Evolutionary conservation across 192 early-diverging fungal species (phyloP).

Genomic region (Linnemannia exigua): DNA sequence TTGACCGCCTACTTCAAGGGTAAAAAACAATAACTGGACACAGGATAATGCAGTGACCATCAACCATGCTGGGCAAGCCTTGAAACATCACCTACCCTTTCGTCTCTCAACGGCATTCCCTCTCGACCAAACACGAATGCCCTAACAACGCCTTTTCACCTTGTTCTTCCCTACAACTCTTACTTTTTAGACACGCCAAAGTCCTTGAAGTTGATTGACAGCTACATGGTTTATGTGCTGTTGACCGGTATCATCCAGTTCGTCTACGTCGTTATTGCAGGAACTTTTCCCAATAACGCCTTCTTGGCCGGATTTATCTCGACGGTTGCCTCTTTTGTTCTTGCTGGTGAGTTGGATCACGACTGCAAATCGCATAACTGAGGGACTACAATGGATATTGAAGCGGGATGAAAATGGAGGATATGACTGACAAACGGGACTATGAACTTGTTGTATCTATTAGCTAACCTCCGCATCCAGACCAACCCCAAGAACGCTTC

Average conservation of each 20-base stretch:
- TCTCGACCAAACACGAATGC: not conserved
- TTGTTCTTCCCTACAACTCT: not conserved
- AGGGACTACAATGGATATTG: constrained; percentile 3
- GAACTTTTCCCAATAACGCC: constrained; percentile 98
- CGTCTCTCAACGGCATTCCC: not conserved
- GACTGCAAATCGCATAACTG: not conserved
- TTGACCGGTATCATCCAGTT: constrained; percentile 94
- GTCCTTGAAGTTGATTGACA: constrained; percentile 91
- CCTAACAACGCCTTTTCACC: not conserved
- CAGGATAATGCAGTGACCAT: not conserved
- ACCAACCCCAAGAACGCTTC: constrained; percentile 84
- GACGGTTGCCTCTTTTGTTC: constrained; percentile 92
- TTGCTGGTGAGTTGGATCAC: constrained; percentile 72
- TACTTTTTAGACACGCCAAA: constrained; percentile 72
- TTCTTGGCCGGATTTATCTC: constrained; percentile 97
- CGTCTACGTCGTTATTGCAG: constrained; percentile 85
- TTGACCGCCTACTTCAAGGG: constrained; percentile 45
- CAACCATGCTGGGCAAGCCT: not conserved
- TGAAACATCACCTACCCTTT: not conserved
- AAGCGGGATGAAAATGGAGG: not conserved
- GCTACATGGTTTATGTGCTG: constrained; percentile 93
- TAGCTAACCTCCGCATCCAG: constrained; percentile 95
- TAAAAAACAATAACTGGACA: not conserved
- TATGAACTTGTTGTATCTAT: not conserved
- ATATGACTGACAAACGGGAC: not conserved